Percentiles rank a stretch among this genome's conserved stretches.
Conservation (phyloP, 148 eudicot species). For the Rhododendron mucronatum region DNA sequence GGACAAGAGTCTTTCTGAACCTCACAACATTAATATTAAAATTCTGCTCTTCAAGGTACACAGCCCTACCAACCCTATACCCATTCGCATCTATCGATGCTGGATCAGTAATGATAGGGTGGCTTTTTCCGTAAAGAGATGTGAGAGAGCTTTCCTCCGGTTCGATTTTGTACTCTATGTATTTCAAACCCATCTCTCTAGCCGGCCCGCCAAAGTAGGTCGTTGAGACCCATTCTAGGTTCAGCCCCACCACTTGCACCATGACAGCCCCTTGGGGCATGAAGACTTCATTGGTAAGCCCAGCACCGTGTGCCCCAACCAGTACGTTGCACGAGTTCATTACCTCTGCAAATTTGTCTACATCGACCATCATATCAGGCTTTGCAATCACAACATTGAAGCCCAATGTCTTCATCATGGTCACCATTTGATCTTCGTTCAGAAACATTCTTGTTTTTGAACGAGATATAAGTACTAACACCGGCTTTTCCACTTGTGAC, state of each 20-base stretch:
- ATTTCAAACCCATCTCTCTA: conserved; percentile 38
- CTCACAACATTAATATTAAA: conserved; percentile 35
- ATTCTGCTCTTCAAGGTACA: conserved; percentile 50
- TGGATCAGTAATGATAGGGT: conserved; percentile 38
- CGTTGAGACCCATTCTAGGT: conserved; percentile 41
- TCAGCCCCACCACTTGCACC: conserved; percentile 50
- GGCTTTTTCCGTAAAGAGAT: conserved; percentile 30
- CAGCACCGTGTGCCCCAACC: conserved; percentile 66
- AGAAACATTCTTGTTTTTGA: conserved; percentile 29
- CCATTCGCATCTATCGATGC: conserved; percentile 15
- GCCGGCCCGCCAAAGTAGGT: conserved; percentile 42
- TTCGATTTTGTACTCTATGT: conserved; percentile 43
- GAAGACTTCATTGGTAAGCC: conserved; percentile 47
- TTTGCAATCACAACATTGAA: conserved; percentile 22
- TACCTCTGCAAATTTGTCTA: conserved; percentile 26
- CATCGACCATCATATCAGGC: conserved; percentile 21
- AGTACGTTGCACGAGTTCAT: conserved; percentile 45
- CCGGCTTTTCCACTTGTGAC: conserved; percentile 9
- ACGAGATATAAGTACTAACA: conserved; percentile 43
- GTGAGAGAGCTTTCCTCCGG: conserved; percentile 53
- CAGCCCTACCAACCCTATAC: conserved; percentile 26
- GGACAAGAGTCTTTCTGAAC: conserved; percentile 42
- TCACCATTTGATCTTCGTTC: conserved; percentile 39
- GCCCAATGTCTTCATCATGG: conserved; percentile 41
- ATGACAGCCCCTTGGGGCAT: conserved; percentile 42